Evolutionary conservation across 2,329 filamentous ascomycete genomes (phyloP), one percentile per base, ranked within the genome.

Genomic region (Alternaria postmessia): DNA sequence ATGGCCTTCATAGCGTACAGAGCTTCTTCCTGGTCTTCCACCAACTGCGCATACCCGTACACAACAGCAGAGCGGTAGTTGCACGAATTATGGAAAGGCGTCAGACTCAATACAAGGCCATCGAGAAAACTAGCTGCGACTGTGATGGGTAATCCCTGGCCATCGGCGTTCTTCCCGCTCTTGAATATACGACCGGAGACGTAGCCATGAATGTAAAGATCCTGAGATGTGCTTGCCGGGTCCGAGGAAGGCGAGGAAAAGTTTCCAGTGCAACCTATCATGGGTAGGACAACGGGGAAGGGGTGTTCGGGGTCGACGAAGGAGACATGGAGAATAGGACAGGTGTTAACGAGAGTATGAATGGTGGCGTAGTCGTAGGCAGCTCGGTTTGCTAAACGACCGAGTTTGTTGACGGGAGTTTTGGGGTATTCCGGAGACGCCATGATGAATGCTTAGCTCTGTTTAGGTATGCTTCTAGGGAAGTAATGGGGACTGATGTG

Each of bases 161-260:
- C 20, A 7, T 9, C 3, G 3, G 14, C 24, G 4, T 18, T 28
- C 24, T 44, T 44, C 42, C 42, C 42, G 16, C 42, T 57, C 47
- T 61, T 52, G 63, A 94, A 90, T 34, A 97, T 83, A 7, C 93
- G 89, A 1, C 89, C 66, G 6, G 71, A 70, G 3, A 75, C 64
- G 53, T 74, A 76, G 57, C 76, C 76, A 61, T 79, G 76, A 34
- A 79, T 65, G 51, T 78, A 79, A 6, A 78, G 42, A 34, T 74
- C 62, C 34, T 72, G 70, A 5, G 56, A 55, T 63, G 51, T 59
- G 24, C 90, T 85, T 59, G 32, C 32, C 16, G 93, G 89, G 5
- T 93, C 82, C 0, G 89, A 87, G 51, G 85, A 83, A 16, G 48
- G 67, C 18, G 86, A 77, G 53, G 84, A 5, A 42, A 67, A 75